These are phyloP conservation scores for Coprinopsis marcescibilis DNA, from an alignment of 768 basidiomycete species.

Conservation along the genomic window DNA sequence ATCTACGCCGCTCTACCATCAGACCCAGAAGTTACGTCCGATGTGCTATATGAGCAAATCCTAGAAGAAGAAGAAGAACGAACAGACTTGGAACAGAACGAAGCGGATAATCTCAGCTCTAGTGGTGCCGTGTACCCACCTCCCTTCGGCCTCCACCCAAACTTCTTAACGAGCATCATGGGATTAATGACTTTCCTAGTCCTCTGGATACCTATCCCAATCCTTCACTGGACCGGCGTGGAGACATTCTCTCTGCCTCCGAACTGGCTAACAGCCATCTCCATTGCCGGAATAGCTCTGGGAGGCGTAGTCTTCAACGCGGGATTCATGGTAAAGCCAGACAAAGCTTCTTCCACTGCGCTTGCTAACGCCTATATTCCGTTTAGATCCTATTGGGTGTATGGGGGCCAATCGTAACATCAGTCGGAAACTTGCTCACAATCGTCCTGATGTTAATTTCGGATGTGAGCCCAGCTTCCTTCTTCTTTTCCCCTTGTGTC, in stretches of 20 bases:
- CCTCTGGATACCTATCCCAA: slow-evolving; percentile 74
- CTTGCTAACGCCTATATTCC: not conserved
- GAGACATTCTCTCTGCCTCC: slow-evolving; percentile 67
- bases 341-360: slow-evolving; percentile 1
- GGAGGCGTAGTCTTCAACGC: slow-evolving; percentile 79
- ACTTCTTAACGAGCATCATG: slow-evolving; percentile 73
- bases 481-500: not conserved
- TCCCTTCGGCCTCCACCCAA: slow-evolving; percentile 83
- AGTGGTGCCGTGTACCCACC: slow-evolving; percentile 46
- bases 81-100: slow-evolving; percentile 12
- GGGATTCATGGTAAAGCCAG: slow-evolving; percentile 71
- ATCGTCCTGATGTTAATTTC: slow-evolving; percentile 83
- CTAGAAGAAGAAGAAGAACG: slow-evolving; percentile 29
- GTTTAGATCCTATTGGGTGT: slow-evolving; percentile 69
- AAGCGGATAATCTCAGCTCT: slow-evolving; percentile 4
- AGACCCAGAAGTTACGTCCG: slow-evolving; percentile 47
- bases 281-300: slow-evolving; percentile 63
- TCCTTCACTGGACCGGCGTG: slow-evolving; percentile 60
- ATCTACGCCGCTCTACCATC: slow-evolving; percentile 64
- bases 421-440: slow-evolving; percentile 90
- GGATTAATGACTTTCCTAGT: slow-evolving; percentile 69
- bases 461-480: slow-evolving; percentile 46
- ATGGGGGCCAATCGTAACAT: slow-evolving; percentile 85
- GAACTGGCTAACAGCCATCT: slow-evolving; percentile 34
- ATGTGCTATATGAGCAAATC: slow-evolving; percentile 41